Evolutionary conservation across 1,284 basidiomycete species (phyloP).

Genomic region (Austroboletus olivaceoglutinosus): DNA sequence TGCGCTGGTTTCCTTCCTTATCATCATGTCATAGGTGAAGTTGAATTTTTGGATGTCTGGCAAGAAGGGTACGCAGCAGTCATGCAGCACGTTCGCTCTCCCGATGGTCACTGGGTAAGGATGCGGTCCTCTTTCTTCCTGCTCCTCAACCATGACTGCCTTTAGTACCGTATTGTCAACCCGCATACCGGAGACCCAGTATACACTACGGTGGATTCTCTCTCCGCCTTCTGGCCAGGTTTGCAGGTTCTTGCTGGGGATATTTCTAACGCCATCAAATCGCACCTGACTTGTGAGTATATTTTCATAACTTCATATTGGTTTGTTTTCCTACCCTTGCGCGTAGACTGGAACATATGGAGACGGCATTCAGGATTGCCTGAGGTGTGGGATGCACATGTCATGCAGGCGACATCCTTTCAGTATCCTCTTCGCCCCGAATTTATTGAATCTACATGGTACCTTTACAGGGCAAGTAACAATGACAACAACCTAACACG

Average conservation of each 20-base stretch:
- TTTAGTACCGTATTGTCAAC: constrained; percentile 76
- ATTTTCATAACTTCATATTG: background rate
- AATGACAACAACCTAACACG: background rate
- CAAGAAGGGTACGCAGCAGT: constrained; percentile 85
- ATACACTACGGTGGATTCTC: constrained; percentile 74
- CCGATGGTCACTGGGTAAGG: constrained; percentile 85
- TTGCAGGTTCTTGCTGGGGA: constrained; percentile 89
- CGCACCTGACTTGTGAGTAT: constrained; percentile 74
- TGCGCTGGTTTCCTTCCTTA: constrained; percentile 3
- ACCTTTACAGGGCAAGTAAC: constrained; percentile 75
- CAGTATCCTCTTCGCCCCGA: constrained; percentile 89
- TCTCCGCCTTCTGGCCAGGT: constrained; percentile 88
- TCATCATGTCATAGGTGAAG: constrained; percentile 58
- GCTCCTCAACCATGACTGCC: background rate
- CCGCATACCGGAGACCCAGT: constrained; percentile 73
- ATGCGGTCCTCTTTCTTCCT: background rate
- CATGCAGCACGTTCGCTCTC: constrained; percentile 79
- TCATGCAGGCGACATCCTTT: constrained; percentile 67
- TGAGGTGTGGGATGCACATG: constrained; percentile 84
- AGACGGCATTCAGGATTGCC: constrained; percentile 79
- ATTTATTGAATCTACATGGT: constrained; percentile 93
- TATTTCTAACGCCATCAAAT: constrained; percentile 82
- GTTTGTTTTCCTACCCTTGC: background rate
- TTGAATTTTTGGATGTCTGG: constrained; percentile 90
- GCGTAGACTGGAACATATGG: constrained; percentile 87